Evolutionary conservation across 208 protist species (phyloP).

Genomic region (Willaertia magna): DNA sequence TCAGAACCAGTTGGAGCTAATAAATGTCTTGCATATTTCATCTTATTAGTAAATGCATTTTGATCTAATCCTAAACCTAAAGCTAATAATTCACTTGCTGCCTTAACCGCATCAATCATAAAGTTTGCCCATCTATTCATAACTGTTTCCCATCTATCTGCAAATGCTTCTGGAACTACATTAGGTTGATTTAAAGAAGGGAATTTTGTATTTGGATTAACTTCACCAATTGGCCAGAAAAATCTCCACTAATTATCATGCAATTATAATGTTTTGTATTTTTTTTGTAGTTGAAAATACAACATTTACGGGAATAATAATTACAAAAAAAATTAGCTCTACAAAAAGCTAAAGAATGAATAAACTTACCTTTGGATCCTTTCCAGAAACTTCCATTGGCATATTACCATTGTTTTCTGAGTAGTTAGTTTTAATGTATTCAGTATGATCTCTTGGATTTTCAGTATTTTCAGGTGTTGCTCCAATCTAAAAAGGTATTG

Average conservation of each 20-base stretch:
- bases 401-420: constrained; percentile 26
- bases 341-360: no score
- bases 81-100: constrained; percentile 35
- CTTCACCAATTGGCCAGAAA: constrained; percentile 51
- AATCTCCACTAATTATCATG: constrained; percentile 51
- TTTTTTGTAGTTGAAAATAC: no score
- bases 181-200: constrained; percentile 33
- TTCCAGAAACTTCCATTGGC: constrained; percentile 22
- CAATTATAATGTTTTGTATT: no score
- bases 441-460: constrained; percentile 9
- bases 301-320: no score
- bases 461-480: constrained; percentile 39
- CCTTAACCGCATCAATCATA: constrained; percentile 28
- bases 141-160: constrained; percentile 18
- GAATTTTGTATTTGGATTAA: constrained; percentile 25
- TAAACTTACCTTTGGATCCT: no score
- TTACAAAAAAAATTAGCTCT: no score
- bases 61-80: constrained; percentile 22
- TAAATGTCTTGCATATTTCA: constrained; percentile 43
- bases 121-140: constrained; percentile 31
- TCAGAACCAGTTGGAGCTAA: constrained; percentile 52
- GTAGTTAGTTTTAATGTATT: constrained; percentile 15
- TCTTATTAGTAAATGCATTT: constrained; percentile 26
- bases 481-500: constrained; percentile 5
- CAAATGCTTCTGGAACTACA: constrained; percentile 32